Evolutionary conservation across 164 flowering plant species (phyloP).

Genomic region (Brasenia schreberi): DNA sequence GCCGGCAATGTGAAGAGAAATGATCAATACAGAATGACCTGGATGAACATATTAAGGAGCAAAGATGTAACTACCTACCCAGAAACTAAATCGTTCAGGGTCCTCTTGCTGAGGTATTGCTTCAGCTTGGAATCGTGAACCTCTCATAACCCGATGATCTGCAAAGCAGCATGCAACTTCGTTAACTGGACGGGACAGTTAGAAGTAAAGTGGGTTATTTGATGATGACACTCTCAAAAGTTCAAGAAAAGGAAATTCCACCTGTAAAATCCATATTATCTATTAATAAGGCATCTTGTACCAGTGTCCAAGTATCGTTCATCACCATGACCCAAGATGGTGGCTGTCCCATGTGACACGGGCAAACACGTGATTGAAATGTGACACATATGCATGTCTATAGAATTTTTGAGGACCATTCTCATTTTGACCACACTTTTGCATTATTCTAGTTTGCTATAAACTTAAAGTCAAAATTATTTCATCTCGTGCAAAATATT

Average conservation of each 20-base stretch:
- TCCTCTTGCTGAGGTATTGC: constrained; percentile 62
- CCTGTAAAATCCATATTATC: too few relatives aligned
- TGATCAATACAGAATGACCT: background rate
- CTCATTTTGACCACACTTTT: too few relatives aligned
- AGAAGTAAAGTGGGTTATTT: background rate
- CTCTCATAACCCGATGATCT: background rate
- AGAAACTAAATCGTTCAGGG: constrained; percentile 91
- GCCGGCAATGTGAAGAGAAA: constrained; percentile 8
- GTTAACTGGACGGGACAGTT: background rate
- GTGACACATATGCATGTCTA: too few relatives aligned
- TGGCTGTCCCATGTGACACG: too few relatives aligned
- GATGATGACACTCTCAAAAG: background rate
- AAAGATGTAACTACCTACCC: constrained; percentile 41
- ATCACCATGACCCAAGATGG: too few relatives aligned
- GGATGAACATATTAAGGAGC: background rate
- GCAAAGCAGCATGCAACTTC: background rate
- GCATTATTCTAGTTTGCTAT: too few relatives aligned
- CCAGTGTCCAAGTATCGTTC: too few relatives aligned
- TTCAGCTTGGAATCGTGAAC: constrained; percentile 37
- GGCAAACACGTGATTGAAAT: too few relatives aligned
- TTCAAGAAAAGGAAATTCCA: too few relatives aligned
- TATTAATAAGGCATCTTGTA: too few relatives aligned
- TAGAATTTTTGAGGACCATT: too few relatives aligned
- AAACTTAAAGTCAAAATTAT: too few relatives aligned
- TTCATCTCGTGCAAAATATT: background rate